Base-by-base conservation (phyloP, 1,139 yeast species). In the Saccharomyces pastorianus region DNA sequence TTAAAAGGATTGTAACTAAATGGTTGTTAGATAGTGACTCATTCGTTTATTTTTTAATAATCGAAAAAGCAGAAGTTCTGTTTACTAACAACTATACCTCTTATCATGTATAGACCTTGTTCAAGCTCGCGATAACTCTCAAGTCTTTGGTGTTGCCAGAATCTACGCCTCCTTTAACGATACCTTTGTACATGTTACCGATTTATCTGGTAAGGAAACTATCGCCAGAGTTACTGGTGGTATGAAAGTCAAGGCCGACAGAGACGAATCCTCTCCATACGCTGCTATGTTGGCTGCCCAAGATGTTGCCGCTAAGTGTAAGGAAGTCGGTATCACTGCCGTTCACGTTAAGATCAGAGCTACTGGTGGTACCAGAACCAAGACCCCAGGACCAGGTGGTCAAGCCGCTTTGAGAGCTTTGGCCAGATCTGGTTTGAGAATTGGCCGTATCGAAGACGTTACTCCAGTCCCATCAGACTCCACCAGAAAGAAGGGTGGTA, bases 341-440 rank as follows among this genome's bases (percentile, higher is more conserved):
- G 96, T 93, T 74, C 99, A 93, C 85, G 84, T 93, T 78, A 93
- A 93, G 84, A 85, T 93, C 80, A 90, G 99, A 88, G 99, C 97
- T 76, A 91, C 98, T 70, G 99, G 99, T 85, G 99, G 99, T 85
- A 95, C 99, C 71, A 89, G 88, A 78, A 88, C 99, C 80, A 93
- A 95, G 88, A 91, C 99, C 77, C 99, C 99, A 79, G 99, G 99
- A 82, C 99, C 99, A 81, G 99, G 99, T 88, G 99, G 98, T 81
- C 99, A 93, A 83, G 88, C 97, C 66, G 99, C 99, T 78, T 83
- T 93, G 76, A 91, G 99, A 84, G 99, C 99, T 73, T 83, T 93
- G 74, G 99, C 99, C 74, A 91, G 99, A 85, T 90, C 98, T 67
- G 99, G 99, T 77, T 84, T 93, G 80, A 90, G 96, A 85, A 93